Base-by-base conservation (phyloP, 305 asterid genomes). In the Solanum aculeatissimum region DNA sequence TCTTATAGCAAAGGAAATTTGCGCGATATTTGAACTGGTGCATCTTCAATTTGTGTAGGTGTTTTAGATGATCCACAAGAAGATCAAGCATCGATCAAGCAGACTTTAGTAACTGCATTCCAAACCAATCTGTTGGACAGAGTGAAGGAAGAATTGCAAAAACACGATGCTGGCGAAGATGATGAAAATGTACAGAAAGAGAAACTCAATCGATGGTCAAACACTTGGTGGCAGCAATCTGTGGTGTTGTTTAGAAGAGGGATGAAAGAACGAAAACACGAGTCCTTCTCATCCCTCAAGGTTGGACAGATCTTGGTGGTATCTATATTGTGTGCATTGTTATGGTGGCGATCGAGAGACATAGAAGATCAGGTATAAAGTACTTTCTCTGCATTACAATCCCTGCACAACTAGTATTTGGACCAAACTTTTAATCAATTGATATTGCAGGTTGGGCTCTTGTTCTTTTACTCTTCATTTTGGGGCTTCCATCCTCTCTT, bases 401-500 rank as follows among this genome's bases (percentile, higher is more conserved):
- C 2, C 9, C 7, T 70, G 78, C 29, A 70, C 38, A 63, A 63
- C 71, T 25, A 62, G 40, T 62, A 40, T 62, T 62, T 29, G 40
- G 0, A 25, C 18, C 70, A 62, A 15, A 63, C 7, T 83, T 85
- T 69, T 42, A 7, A 7, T 43, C 29, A 3, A 66, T 66, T 69
- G 9, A 23, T 87, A 35, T 35, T 35, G 88, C 90, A 96, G 98
- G 88, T 89, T 4, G 97, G 97, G 11, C 91, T 96, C 6, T 83
- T 94, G 83, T 95, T 92, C 91, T 95, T 95, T 84, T 63, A 32
- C 63, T 51, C 93, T 0, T 92, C 92, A 43, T 96, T 95, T 27
- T 96, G 98, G 99, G 97, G 98, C n/a, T 95, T 94, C 91, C 88
- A 89, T 69, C 96, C 98, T 0, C 92, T 97, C n/a, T 93, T 92